Evolutionary conservation across 306 rosid species (phyloP), one percentile per base, ranked within the genome.

Genomic region (Acacia confusa): DNA sequence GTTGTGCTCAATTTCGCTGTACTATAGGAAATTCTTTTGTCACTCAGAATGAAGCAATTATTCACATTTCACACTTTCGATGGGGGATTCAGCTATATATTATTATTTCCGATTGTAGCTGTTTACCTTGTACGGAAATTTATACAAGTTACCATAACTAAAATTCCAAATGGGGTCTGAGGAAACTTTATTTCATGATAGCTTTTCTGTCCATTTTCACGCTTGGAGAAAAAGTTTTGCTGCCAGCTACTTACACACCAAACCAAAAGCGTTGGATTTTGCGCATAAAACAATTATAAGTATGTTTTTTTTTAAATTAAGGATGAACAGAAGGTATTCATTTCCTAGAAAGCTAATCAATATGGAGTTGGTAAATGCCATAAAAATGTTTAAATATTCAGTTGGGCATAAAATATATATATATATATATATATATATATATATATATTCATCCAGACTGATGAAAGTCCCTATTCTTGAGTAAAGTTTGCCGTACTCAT

Each of bases 1-100:
- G n/a, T n/a, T 63, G 48, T 53, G 57, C 27, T 78, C 47, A 34
- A 70, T 58, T 76, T 78, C n/a, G 36, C 78, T 43, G 73, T 66
- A 38, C 52, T 8, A 3, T 30, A 57, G 27, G 2, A 28, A 24
- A 57, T 57, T 77, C 22, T 64, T 17, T 52, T 52, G 19, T 52
- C 58, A 52, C 17, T 48, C 7, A 48, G 43, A 64, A 64, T 19
- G 32, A 63, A 34, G 41, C 67, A 24, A 17, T 77, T 71, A 38
- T 72, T 9, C 2, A 12, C 61, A 36, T 45, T 61, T 78, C 82
- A 48, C 57, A 65, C 8, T 36, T 57, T 67, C 17, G 52, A 38
- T 65, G 50, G 66, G 68, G 2, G 24, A 70, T 48, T 47, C 28
- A 25, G 30, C 45, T 15, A 44, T 43, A 61, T 15, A 4, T n/a